Evolutionary conservation across 1,284 basidiomycete genomes (phyloP).

Genomic region (Cryptococcus sp.): DNA sequence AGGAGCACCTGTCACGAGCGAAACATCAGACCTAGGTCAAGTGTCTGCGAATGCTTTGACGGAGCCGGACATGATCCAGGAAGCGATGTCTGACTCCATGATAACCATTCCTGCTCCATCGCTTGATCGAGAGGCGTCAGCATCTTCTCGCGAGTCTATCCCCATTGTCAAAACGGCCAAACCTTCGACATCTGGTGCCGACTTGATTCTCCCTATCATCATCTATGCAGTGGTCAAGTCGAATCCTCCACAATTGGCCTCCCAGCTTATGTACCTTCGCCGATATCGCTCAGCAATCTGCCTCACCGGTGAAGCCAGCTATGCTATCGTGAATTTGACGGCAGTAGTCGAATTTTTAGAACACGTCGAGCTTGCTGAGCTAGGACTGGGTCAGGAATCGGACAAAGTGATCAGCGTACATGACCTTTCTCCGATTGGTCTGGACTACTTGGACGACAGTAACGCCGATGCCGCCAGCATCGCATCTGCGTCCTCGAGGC

Average conservation of each 20-base stretch:
- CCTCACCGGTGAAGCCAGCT: slow-evolving; percentile 79
- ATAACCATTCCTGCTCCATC: slow-evolving; percentile 18
- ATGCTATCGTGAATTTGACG: slow-evolving; percentile 89
- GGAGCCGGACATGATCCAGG: slow-evolving; percentile 21
- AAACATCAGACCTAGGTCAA: slow-evolving; percentile 15
- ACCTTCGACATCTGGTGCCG: slow-evolving; percentile 47
- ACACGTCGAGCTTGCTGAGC: slow-evolving; percentile 78
- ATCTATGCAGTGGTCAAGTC: slow-evolving; percentile 88
- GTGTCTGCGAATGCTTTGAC: slow-evolving; percentile 21
- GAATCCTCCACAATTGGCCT: slow-evolving; percentile 80
- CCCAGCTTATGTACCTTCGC: slow-evolving; percentile 81
- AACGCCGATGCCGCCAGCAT: slow-evolving; percentile 46
- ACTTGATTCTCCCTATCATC: slow-evolving; percentile 68
- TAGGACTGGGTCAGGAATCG: slow-evolving; percentile 69
- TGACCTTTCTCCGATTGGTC: slow-evolving; percentile 72
- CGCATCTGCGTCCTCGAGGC: slow-evolving; percentile 49
- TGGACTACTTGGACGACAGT: slow-evolving; percentile 52
- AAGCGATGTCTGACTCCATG: slow-evolving; percentile 42
- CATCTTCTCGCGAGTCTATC: slow-evolving; percentile 3
- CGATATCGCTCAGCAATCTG: slow-evolving; percentile 73
- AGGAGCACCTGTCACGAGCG: slow-evolving; percentile 5
- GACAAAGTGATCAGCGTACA: slow-evolving; percentile 67
- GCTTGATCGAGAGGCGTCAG: slow-evolving; percentile 4
- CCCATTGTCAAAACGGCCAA: slow-evolving; percentile 15
- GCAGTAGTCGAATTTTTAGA: slow-evolving; percentile 92